A percentile compares a stretch with the other conserved stretches of the same genome.
Conservation (phyloP, 1,284 basidiomycete species). For the Pseudozyma sp. region DNA sequence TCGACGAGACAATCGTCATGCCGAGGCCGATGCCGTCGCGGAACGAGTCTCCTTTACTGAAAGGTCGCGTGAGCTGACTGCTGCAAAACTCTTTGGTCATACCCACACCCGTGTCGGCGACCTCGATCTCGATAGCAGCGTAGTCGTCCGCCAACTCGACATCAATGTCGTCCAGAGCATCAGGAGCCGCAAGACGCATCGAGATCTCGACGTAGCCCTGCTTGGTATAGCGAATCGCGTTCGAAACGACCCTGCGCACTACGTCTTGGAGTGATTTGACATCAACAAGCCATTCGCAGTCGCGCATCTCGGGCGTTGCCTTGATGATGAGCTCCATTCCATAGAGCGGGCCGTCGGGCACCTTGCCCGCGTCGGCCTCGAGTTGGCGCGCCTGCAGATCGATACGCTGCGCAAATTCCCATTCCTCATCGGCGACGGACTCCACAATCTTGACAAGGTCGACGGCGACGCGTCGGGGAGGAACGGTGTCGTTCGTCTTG, state of each 20-base stretch:
- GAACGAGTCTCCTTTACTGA: slow-evolving; percentile 55
- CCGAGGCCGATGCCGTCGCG: slow-evolving; percentile 55
- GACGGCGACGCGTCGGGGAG: slow-evolving; percentile 17
- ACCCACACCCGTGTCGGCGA: slow-evolving; percentile 43
- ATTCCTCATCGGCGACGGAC: slow-evolving; percentile 53
- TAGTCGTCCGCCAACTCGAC: slow-evolving; percentile 11
- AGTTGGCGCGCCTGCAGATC: slow-evolving; percentile 31
- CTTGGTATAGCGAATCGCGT: slow-evolving; percentile 51
- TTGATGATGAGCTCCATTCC: slow-evolving; percentile 53
- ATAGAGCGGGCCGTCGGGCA: slow-evolving; percentile 15
- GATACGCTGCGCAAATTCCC: slow-evolving; percentile 46
- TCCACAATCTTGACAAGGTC: slow-evolving; percentile 48
- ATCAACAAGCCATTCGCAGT: slow-evolving; percentile 32
- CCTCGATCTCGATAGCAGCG: slow-evolving; percentile 40
- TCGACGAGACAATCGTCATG: slow-evolving; percentile 55
- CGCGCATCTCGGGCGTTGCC: slow-evolving; percentile 25
- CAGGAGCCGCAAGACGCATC: slow-evolving; percentile 23
- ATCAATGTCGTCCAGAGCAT: slow-evolving; percentile 22
- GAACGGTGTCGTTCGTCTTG: slow-evolving; percentile 7
- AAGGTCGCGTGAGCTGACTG: slow-evolving; percentile 48
- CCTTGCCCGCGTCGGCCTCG: slow-evolving; percentile 12
- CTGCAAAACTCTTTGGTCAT: slow-evolving; percentile 51
- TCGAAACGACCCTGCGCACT: slow-evolving; percentile 53
- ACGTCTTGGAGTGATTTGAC: slow-evolving; percentile 42
- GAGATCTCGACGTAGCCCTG: slow-evolving; percentile 48